Evolutionary conservation across 306 rosid species (phyloP).

Genomic region (Biancaea sappan): DNA sequence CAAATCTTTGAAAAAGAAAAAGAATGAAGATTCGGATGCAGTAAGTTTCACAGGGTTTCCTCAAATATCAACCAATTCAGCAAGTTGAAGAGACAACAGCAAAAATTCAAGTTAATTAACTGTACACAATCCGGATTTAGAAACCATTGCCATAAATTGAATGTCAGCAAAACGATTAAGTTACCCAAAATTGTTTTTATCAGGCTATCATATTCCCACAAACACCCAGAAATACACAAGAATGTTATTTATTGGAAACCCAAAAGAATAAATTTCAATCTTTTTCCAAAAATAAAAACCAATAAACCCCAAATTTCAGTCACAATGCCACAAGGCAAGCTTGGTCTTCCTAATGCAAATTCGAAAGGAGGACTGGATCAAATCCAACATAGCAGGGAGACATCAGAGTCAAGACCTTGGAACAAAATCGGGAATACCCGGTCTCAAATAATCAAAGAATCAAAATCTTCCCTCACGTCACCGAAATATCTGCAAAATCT

Average conservation of each 20-base stretch:
- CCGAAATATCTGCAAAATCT: slow-evolving; percentile 33
- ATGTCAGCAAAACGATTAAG: slow-evolving; percentile 29
- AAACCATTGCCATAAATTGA: slow-evolving; percentile 33
- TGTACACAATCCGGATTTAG: slow-evolving; percentile 8
- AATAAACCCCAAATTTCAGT: slow-evolving; percentile 29
- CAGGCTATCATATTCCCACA: neutral
- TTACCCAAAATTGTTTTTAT: slow-evolving; percentile 16
- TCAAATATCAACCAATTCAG: slow-evolving; percentile 33
- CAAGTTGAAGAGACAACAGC: slow-evolving; percentile 31
- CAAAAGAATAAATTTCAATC: slow-evolving; percentile 6
- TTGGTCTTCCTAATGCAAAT: slow-evolving; percentile 24
- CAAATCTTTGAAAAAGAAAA: neutral
- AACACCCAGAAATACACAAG: slow-evolving; percentile 28
- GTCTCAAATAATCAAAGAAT: slow-evolving; percentile 26
- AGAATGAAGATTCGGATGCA: slow-evolving; percentile 26
- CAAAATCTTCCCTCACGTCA: slow-evolving; percentile 30
- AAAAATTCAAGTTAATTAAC: neutral
- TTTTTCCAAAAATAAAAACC: neutral
- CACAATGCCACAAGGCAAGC: slow-evolving; percentile 17
- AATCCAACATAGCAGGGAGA: slow-evolving; percentile 14
- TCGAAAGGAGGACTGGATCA: neutral
- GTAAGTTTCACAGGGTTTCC: slow-evolving; percentile 36
- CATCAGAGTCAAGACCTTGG: slow-evolving; percentile 33
- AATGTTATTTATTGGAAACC: slow-evolving; percentile 18
- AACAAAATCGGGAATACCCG: slow-evolving; percentile 44